phyloP scores from a whole-genome alignment of 345 rosid species.

The Balakata baccata region DNA sequence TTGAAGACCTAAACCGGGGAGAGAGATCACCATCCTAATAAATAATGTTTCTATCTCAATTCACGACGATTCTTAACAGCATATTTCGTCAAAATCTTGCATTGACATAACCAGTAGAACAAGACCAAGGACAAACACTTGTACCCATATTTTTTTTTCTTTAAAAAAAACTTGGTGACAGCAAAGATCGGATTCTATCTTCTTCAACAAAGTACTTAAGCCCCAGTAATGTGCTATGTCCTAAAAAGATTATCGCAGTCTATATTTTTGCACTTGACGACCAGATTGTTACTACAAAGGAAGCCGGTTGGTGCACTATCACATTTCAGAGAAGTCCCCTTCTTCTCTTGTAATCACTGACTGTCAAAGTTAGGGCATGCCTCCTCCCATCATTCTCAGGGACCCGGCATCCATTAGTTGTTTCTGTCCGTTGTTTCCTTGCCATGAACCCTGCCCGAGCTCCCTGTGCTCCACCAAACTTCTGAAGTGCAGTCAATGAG shows the following conservation, averaged over 20 bases:
- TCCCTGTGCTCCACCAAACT: conserved; percentile 81
- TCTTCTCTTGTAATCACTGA: conserved; percentile 96
- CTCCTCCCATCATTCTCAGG: conserved; percentile 85
- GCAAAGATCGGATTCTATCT: too few relatives aligned
- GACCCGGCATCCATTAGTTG: conserved; percentile 72
- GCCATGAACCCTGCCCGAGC: conserved; percentile 87
- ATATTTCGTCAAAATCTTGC: not conserved
- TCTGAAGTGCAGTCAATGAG: conserved; percentile 56
- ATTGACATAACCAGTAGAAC: not conserved
- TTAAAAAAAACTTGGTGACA: not conserved
- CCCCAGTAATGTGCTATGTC: not conserved
- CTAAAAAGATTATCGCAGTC: not conserved
- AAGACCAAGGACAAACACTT: not conserved
- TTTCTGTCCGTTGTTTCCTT: conserved; percentile 84
- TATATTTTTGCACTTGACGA: not conserved
- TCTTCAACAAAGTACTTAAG: not conserved
- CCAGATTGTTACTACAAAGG: not conserved
- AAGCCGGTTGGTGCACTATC: not conserved
- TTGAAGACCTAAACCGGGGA: not conserved
- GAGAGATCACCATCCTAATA: not conserved
- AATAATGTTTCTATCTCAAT: not conserved
- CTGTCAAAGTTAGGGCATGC: conserved; percentile 81
- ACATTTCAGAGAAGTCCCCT: conserved; percentile 80
- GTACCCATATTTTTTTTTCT: not conserved
- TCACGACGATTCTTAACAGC: not conserved